Conservation (phyloP, 371 early-diverging fungal genomes). For the Mortierella sp. region DNA sequence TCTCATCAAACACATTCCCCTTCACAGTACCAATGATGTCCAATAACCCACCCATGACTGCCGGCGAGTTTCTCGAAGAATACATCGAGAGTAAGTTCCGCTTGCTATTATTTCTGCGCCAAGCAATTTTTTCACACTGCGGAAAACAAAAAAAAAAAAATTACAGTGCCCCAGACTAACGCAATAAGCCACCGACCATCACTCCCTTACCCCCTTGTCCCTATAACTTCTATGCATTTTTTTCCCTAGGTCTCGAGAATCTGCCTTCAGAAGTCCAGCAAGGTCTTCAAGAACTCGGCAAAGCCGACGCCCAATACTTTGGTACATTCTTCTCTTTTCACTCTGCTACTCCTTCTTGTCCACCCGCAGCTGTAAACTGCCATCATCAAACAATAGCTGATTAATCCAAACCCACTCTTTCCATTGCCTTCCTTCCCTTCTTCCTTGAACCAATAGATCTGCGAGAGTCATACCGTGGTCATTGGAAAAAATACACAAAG, state of each 20-base stretch:
- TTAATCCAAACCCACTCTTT: not conserved
- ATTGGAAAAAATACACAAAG: conserved; percentile 56
- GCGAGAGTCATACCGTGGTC: conserved; percentile 36
- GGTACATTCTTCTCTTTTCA: conserved; percentile 17
- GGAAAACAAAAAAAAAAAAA: conserved; percentile 14
- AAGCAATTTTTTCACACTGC: conserved; percentile 5
- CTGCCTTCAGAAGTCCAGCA: conserved; percentile 55
- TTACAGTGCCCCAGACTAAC: not conserved
- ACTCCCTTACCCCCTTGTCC: not conserved
- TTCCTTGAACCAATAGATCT: conserved; percentile 24
- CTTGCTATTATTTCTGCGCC: not conserved
- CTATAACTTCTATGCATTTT: not conserved
- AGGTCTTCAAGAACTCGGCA: conserved; percentile 49
- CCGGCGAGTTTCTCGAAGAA: conserved; percentile 55
- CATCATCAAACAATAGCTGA: not conserved
- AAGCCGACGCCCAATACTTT: conserved; percentile 48
- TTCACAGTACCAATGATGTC: conserved; percentile 32
- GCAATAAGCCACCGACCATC: conserved; percentile 17
- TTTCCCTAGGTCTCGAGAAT: conserved; percentile 48
- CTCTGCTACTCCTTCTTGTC: too few relatives aligned
- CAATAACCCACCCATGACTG: conserved; percentile 50
- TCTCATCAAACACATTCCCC: not conserved
- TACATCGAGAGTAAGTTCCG: conserved; percentile 51
- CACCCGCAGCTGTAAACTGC: too few relatives aligned
- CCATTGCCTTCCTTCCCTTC: too few relatives aligned